These are phyloP conservation scores for Evernia prunastri DNA, from an alignment of 495 filamentous ascomycete genomes.

Conservation along the genomic window DNA sequence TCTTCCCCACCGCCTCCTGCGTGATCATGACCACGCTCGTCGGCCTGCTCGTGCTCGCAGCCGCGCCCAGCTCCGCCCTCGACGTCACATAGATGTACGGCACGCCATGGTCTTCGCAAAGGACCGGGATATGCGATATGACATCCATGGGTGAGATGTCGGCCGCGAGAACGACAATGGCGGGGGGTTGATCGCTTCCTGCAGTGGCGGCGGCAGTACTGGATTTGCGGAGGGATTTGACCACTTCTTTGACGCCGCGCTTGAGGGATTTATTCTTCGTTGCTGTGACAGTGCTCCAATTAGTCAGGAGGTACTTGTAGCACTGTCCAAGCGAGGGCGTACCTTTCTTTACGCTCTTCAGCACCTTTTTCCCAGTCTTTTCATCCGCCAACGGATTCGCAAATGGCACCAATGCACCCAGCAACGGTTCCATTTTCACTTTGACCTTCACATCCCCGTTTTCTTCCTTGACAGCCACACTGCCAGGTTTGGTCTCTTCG, in stretches of 20 bases:
- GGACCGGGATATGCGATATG: constrained; percentile 90
- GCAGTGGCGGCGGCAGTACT: constrained; percentile 44
- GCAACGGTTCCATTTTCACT: constrained; percentile 42
- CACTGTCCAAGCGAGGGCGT: constrained; percentile 26
- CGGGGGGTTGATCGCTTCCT: constrained; percentile 46
- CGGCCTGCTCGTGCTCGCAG: constrained; percentile 86
- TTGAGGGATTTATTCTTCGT: constrained; percentile 84
- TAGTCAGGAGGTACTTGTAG: background rate
- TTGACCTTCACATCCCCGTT: constrained; percentile 45
- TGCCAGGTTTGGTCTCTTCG: constrained; percentile 40
- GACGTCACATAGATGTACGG: constrained; percentile 88
- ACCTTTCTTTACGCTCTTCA: constrained; percentile 94
- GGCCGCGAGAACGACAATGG: constrained; percentile 84
- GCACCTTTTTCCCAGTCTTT: constrained; percentile 84
- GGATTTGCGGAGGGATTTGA: constrained; percentile 92
- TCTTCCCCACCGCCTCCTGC: constrained; percentile 45
- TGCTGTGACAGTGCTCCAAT: constrained; percentile 8
- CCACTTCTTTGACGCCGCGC: constrained; percentile 96
- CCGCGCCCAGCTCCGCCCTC: constrained; percentile 83
- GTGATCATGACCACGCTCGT: constrained; percentile 87
- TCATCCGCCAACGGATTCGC: constrained; percentile 85
- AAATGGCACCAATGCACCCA: constrained; percentile 81
- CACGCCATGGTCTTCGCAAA: constrained; percentile 94
- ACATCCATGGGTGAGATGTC: constrained; percentile 77
- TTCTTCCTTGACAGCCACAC: constrained; percentile 48